phyloP scores from a whole-genome alignment of 768 basidiomycete genomes.

The Tylopilus cervinicoccineus region DNA sequence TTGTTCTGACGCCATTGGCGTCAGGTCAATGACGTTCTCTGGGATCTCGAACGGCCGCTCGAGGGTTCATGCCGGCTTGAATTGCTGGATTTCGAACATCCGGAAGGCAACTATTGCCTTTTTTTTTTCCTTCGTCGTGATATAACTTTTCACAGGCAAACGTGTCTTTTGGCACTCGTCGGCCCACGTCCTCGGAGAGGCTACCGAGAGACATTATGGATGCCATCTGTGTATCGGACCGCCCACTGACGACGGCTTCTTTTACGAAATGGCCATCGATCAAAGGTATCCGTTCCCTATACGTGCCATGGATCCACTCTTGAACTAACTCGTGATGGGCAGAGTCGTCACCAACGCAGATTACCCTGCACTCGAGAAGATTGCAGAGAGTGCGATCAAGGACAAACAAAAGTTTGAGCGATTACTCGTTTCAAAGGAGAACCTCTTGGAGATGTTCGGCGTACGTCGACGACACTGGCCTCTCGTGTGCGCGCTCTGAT shows the following conservation, averaged over 20 bases:
- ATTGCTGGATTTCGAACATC: constrained; percentile 88
- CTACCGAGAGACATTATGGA: constrained; percentile 93
- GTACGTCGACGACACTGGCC: constrained; percentile 46
- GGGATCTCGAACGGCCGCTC: constrained; percentile 95
- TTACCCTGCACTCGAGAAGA: constrained; percentile 84
- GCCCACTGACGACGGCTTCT: constrained; percentile 97
- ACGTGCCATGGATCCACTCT: too few relatives aligned
- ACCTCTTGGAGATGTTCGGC: constrained; percentile 93
- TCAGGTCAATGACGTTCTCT: constrained; percentile 76
- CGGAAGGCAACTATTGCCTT: constrained; percentile 51
- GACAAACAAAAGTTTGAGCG: constrained; percentile 98
- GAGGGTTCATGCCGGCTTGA: constrained; percentile 79
- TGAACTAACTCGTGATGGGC: not conserved
- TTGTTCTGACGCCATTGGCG: not conserved
- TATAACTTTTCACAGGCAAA: constrained; percentile 52
- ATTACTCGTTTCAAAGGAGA: constrained; percentile 88
- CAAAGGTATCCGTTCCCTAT: constrained; percentile 48
- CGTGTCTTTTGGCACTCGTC: constrained; percentile 99
- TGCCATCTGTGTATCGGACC: constrained; percentile 97
- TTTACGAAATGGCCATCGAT: constrained; percentile 96
- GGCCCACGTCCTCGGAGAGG: constrained; percentile 96
- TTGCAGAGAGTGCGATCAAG: constrained; percentile 85
- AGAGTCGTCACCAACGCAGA: constrained; percentile 79
- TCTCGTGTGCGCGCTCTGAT: not conserved
- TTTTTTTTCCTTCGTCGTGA: not conserved